phyloP scores from a whole-genome alignment of 2,329 filamentous ascomycete genomes.

The Tolypocladium amazonense region DNA sequence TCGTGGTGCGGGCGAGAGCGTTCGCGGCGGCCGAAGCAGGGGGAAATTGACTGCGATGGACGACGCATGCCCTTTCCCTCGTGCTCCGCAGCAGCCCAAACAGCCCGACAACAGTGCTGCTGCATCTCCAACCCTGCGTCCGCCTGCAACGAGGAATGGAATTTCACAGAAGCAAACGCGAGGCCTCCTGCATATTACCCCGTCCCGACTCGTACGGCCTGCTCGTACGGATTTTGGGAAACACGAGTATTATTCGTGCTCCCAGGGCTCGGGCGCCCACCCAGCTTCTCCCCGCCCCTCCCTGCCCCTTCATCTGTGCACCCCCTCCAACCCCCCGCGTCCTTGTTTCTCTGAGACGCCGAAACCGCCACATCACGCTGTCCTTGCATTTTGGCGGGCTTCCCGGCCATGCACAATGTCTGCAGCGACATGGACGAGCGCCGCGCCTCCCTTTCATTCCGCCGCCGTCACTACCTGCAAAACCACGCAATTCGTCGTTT shows the following conservation, averaged over 20 bases:
- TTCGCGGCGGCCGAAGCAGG: too few relatives aligned
- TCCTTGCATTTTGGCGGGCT: background rate
- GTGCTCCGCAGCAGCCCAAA: too few relatives aligned
- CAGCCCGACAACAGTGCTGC: too few relatives aligned
- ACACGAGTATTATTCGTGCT: background rate
- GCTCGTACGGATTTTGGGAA: too few relatives aligned
- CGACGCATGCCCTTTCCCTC: too few relatives aligned
- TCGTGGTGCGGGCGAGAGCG: too few relatives aligned
- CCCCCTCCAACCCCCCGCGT: background rate
- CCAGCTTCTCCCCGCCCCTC: background rate
- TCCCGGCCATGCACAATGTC: background rate
- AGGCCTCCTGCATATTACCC: background rate
- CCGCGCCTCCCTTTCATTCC: conserved; percentile 1
- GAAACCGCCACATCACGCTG: background rate
- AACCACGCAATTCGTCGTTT: background rate
- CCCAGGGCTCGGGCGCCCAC: too few relatives aligned
- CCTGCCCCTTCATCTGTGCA: background rate
- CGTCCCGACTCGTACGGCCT: background rate
- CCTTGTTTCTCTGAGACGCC: background rate
- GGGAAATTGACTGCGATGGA: too few relatives aligned
- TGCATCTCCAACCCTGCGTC: background rate
- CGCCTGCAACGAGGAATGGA: background rate
- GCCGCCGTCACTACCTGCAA: background rate
- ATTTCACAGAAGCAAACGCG: background rate
- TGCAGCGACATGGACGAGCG: background rate